Base-by-base conservation (phyloP, 140 eudicot species). In the Flaveria floridana region DNA sequence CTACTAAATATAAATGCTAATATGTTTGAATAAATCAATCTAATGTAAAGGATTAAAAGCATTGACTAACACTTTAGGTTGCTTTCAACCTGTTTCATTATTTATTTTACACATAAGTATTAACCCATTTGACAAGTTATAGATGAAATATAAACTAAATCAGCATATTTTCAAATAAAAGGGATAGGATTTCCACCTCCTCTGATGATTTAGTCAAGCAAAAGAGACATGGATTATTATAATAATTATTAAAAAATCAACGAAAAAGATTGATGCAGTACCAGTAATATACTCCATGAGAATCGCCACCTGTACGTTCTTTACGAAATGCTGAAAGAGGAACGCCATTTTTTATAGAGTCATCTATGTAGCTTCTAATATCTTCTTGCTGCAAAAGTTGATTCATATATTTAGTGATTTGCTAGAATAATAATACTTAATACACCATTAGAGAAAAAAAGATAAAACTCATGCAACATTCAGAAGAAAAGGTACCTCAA, bases 281-380 rank as follows among this genome's bases (percentile, higher is more conserved):
- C 99, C 99, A 94, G 77, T 82, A 94, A 46, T 91, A 94, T 66
- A 91, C 83, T 56, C 99, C 99, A 79, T 87, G 86, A 77, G 99
- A 91, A 83, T 94, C 92, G 64, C 99, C 99, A 55, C 97, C 96
- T 63, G 89, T 72, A 56, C 99, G 90, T 66, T 88, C 95, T 82
- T 94, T 94, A 58, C 99, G 97, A 79, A 94, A 91, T 50, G 83
- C 81, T 63, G 99, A 91, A 57, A 87, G 89, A n/a, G 85, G 85
- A 79, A 83, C 83, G 53, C 96, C 97, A 18, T 87, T 87, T 85
- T 91, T 94, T 57, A 94, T 69, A 47, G 95, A 85, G 70, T 85
- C 84, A 15, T 94, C 99, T 66, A 94, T 94, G 75, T 86, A 88
- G 81, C 80, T 83, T 73, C 88, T 84, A 80, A 94, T 87, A 79